Evolutionary conservation across 345 rosid genomes (phyloP).

Genomic region (Bretschneidera sinensis): DNA sequence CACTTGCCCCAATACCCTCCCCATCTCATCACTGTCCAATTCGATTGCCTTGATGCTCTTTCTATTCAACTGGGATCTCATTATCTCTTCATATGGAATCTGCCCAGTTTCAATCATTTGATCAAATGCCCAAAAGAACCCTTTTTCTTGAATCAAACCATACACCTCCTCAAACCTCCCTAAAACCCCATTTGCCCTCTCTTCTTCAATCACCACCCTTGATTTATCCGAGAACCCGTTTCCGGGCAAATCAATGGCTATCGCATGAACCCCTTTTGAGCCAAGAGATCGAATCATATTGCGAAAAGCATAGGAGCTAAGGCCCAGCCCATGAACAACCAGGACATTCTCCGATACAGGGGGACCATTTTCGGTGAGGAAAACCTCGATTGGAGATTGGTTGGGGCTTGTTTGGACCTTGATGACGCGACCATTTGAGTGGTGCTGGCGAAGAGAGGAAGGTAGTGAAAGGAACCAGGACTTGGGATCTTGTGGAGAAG

Average conservation of each 20-base stretch:
- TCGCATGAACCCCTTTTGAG: conserved; percentile 56
- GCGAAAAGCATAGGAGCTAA: conserved; percentile 69
- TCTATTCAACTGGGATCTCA: conserved; percentile 29
- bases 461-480: conserved; percentile 84
- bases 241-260: conserved; percentile 91
- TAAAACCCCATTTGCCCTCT: conserved; percentile 41
- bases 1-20: conserved; percentile 64
- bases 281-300: conserved; percentile 42
- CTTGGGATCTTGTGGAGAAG: conserved; percentile 53
- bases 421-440: conserved; percentile 68
- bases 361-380: conserved; percentile 46
- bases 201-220: conserved; percentile 48
- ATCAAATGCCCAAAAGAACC: conserved; percentile 93
- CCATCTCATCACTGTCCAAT: conserved; percentile 63
- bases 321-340: conserved; percentile 73
- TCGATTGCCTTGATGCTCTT: conserved; percentile 51
- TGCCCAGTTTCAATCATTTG: conserved; percentile 87
- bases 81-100: conserved; percentile 65
- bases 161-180: conserved; percentile 64
- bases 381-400: conserved; percentile 57
- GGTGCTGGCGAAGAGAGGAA: conserved; percentile 65
- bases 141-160: conserved; percentile 73
- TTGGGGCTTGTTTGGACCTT: conserved; percentile 53
- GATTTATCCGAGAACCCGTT: conserved; percentile 88
- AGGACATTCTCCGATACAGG: conserved; percentile 47